These are phyloP conservation scores for Lecanicillium sp. DNA, from an alignment of 2,329 filamentous ascomycete species.

Conservation along the genomic window DNA sequence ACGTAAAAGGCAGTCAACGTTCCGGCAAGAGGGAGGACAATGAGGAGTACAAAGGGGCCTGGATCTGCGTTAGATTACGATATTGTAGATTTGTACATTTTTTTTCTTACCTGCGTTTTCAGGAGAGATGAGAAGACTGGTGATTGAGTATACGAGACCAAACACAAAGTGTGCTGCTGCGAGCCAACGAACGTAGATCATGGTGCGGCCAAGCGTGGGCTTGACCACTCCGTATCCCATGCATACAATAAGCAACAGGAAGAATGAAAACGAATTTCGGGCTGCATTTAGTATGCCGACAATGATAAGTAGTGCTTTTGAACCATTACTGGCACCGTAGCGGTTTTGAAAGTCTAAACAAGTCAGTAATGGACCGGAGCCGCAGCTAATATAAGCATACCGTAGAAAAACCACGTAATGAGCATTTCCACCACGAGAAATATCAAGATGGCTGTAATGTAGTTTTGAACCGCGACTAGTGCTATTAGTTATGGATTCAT, in stretches of 20 bases:
- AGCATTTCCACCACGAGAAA: constrained; percentile 95
- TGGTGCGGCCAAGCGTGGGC: constrained; percentile 79
- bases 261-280: constrained; percentile 97
- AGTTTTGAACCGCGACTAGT: constrained; percentile 89
- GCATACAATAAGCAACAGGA: constrained; percentile 92
- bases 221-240: constrained; percentile 99
- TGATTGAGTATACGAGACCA: constrained; percentile 85
- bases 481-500: constrained; percentile 23
- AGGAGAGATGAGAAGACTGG: constrained; percentile 79
- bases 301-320: constrained; percentile 79
- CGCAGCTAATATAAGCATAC: constrained; percentile 32
- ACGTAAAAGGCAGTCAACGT: constrained; percentile 96
- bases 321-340: constrained; percentile 72
- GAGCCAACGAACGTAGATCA: constrained; percentile 87
- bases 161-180: constrained; percentile 92
- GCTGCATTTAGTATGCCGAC: constrained; percentile 92
- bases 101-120: constrained; percentile 62
- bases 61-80: constrained; percentile 11
- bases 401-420: constrained; percentile 98
- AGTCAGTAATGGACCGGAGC: constrained; percentile 23
- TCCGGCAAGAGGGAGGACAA: constrained; percentile 84
- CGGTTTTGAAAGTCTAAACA: constrained; percentile 77
- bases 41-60: constrained; percentile 84
- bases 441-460: constrained; percentile 92
- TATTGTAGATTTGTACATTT: neutral